Base-by-base conservation (phyloP, 805 yeast species). In the Metschnikowia continentalis region DNA sequence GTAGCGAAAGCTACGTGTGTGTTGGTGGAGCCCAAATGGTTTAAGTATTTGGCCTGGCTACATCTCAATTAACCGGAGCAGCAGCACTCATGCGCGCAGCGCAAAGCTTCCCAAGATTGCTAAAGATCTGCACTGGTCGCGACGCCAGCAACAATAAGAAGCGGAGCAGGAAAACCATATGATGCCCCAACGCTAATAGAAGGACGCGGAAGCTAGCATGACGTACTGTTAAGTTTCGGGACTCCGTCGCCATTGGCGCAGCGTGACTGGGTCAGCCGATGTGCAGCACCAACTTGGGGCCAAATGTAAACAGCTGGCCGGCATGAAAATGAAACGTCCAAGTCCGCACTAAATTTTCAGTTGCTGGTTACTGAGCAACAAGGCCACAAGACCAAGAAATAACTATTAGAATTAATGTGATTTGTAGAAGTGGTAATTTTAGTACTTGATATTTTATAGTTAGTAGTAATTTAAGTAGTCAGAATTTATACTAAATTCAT, bases 11-110 rank as follows among this genome's bases (percentile, higher is more conserved):
- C 90, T 0, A 71, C 69, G 32, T 87, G 95, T 65, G 70, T 88
- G 2, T 72, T 90, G 53, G 94, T 90, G 2, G 96, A 90, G 62
- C 97, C 97, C 3, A 83, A 75, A 59, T 90, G 96, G 96, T 88
- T 88, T 69, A 85, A 81, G 61, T 88, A 82, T 61, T 69, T 88
- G 48, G 63, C 65, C n/a, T 74, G 78, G 78, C 54, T 71, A 13
- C 32, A 46, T 14, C 8, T 45, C 32, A 19, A 19, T 19, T 42
- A 35, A 26, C 11, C 11, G 30, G 30, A 15, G 20, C 14, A 8
- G 14, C 26, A 11, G 26, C 40, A 11, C 26, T 20, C 40, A 8
- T 7, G 39, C 22, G 17, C 30, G 30, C 13, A 26, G 35, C 15
- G 35, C 15, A 33, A n/a, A 7, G 35, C 35, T 14, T 33, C n/a